These are phyloP conservation scores for Macrolepiota dolichaula DNA, from an alignment of 768 basidiomycete species.

Conservation along the genomic window DNA sequence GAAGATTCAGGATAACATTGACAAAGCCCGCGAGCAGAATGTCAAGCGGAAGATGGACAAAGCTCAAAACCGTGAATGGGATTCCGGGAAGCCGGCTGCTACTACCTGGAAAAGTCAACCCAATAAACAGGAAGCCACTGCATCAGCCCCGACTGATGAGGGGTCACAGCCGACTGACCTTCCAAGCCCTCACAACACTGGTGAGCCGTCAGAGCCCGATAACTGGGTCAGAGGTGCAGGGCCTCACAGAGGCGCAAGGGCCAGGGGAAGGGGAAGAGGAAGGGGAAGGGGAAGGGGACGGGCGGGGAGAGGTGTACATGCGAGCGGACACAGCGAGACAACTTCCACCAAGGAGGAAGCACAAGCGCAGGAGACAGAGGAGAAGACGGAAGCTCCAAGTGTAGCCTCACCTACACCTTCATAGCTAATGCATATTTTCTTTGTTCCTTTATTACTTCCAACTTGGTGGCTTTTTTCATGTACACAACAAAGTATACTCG, in stretches of 20 bases:
- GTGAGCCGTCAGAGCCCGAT: not conserved
- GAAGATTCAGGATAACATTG: conserved; percentile 65
- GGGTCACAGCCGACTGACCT: not conserved
- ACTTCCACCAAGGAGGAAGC: not conserved
- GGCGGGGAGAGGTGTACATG: not conserved
- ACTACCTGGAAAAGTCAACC: conserved; percentile 8
- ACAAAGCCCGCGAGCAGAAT: conserved; percentile 73
- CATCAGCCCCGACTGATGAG: not conserved
- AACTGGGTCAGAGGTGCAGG: conserved; percentile 8
- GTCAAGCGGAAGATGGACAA: conserved; percentile 82
- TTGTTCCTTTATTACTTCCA: not conserved
- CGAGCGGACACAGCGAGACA: not conserved
- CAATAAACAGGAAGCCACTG: conserved; percentile 1
- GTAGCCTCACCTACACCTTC: not conserved
- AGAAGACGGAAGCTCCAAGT: not conserved
- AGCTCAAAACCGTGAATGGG: conserved; percentile 78
- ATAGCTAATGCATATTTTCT: not conserved
- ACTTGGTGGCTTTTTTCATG: not conserved
- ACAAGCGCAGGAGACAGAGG: not conserved
- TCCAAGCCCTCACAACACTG: not conserved
- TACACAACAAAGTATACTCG: no score
- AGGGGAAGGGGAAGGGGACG: conserved; percentile 20
- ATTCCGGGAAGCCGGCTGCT: conserved; percentile 58
- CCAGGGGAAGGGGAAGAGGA: conserved; percentile 20
- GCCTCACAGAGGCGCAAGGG: conserved; percentile 13